Evolutionary conservation across 352 stramenopile species (phyloP).

Genomic region (Phytophthora vignae): DNA sequence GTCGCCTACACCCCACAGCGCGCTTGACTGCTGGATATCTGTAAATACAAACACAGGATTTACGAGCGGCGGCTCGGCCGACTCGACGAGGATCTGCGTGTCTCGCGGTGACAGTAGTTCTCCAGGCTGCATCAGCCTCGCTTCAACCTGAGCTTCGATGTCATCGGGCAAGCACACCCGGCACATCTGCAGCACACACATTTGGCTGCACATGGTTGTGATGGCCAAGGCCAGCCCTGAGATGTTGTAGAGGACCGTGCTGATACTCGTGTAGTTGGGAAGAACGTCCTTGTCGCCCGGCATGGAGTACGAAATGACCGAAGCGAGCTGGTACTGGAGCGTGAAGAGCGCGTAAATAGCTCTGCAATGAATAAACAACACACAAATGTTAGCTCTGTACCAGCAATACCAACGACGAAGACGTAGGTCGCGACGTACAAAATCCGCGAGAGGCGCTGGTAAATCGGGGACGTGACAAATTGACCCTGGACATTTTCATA

Average conservation of each 20-base stretch:
- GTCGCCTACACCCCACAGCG: conserved; percentile 50
- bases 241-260: conserved; percentile 46
- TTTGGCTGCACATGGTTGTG: conserved; percentile 54
- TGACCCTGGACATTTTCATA: conserved; percentile 65
- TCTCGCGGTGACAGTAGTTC: conserved; percentile 39
- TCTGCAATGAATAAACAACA: conserved; percentile 12
- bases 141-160: conserved; percentile 45
- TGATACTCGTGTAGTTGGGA: conserved; percentile 43
- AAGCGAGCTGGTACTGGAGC: conserved; percentile 60
- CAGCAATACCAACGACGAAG: background rate
- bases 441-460: conserved; percentile 65
- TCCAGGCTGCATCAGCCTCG: conserved; percentile 39
- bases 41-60: conserved; percentile 72
- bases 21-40: conserved; percentile 68
- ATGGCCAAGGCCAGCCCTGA: conserved; percentile 43
- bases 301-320: conserved; percentile 47
- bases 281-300: conserved; percentile 27
- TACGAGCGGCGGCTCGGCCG: conserved; percentile 41
- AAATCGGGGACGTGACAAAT: conserved; percentile 64
- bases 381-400: background rate
- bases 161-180: conserved; percentile 46
- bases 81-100: conserved; percentile 35
- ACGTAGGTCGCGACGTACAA: conserved; percentile 29
- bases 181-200: conserved; percentile 43
- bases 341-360: conserved; percentile 61